Evolutionary conservation across 2,329 filamentous ascomycete species (phyloP), one percentile per base, ranked within the genome.

Genomic region (Madurella fahalii): DNA sequence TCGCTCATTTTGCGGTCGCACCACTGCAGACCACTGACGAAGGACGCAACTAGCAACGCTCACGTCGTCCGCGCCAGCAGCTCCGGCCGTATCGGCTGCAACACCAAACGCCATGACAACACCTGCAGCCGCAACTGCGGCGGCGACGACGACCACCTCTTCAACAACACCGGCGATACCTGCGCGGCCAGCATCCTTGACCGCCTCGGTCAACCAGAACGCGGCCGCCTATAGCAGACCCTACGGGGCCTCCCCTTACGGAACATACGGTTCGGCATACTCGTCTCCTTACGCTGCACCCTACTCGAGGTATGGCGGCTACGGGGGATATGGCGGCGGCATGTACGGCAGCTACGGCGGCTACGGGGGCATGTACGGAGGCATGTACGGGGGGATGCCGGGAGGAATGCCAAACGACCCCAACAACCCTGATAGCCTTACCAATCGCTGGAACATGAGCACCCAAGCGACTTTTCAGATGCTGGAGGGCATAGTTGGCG

Each of bases 381-480:
- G 74, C 34, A 76, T 75, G 68, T 71, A 71, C 56, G 68, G 69
- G 12, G 74, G 75, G 18, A 75, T 74, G 69, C 70, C 65, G 15
- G 71, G 72, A n/a, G 65, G 70, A 56, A 74, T 72, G 69, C 71
- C 69, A 4, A 70, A 70, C 43, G 84, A 89, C 68, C 87, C 89
- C 30, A 95, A 95, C 69, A 90, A 96, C 69, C 89, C 90, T 30
- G 90, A 94, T 71, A 96, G 91, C 72, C 77, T 99, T 69, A 96
- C 93, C n/a, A 89, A 95, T 68, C 87, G 89, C 50, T 96, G 97
- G 77, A 90, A 86, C 69, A 92, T 95, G 71, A 94, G 89, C 76
- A 99, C 95, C 0, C 89, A 94, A 65, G 90, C 93, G 11, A 99
- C 94, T 0, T 99, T 99, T 68, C 94, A 97, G 77, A 90, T 99